Evolutionary conservation across 352 stramenopile species (phyloP), one percentile per base, ranked within the genome.

Genomic region (Phytophthora boehmeriae): DNA sequence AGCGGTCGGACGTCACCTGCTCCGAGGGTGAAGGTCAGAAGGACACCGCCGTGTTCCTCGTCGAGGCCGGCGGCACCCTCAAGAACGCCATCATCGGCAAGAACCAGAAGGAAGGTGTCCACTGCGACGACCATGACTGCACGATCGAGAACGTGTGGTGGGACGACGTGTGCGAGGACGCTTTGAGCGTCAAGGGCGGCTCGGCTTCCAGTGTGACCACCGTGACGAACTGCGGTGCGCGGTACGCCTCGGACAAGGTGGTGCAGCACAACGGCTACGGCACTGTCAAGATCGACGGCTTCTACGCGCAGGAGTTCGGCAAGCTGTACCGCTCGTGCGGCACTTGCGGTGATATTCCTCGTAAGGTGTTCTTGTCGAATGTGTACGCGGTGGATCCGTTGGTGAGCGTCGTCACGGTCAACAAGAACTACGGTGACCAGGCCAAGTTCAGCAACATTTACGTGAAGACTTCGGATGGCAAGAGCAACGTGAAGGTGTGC

Each of bases 1-100:
- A 89, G 13, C 76, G 68, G 6, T 80, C 71, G n/a, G 62, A 83
- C 44, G 68, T 81, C 32, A 59, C 52, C 32, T 87, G 76, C 51
- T 39, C 34, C 3, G 34, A 39, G 34, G 34, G 34, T 11, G 43
- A 76, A 3, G 71, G 66, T 2, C 66, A 80, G 25, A 69, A 48
- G n/a, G 68, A 74, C 44, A 58, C 61, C 3, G 59, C 64, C 17
- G 61, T 80, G 47, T 88, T 88, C 58, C 42, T 75, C 11, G 42
- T 87, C 0, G 46, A 69, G 75, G 35, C 59, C 16, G 59, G 59
- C 2, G 51, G 25, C 27, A 67, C 59, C 1, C 51, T 67, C 25
- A 67, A 60, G 45, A 66, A 62, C 44, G 54, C 25, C 44, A 62
- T 62, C 44, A 62, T 62, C 43, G 54, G 44, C 44, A 55, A 55